Percentiles rank a stretch among this genome's conserved stretches.
Conservation (phyloP, 2,329 filamentous ascomycete genomes). For the Nemania diffusa region DNA sequence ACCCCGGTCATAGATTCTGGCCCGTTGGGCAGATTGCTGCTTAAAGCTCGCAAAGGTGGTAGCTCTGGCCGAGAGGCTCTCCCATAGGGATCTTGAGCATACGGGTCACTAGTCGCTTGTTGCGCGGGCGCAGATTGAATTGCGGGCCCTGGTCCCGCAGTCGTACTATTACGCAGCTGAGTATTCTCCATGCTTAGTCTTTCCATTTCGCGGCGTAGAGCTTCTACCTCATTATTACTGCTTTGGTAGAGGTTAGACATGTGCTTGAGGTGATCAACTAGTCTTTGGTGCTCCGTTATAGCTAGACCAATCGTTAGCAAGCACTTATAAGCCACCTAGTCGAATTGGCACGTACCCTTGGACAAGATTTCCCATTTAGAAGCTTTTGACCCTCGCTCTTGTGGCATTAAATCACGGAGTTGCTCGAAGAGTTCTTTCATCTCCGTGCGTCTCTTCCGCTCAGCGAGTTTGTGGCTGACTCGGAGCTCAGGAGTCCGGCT, state of each 20-base stretch:
- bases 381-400: constrained; percentile 83
- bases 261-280: constrained; percentile 60
- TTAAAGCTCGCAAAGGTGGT: constrained; percentile 66
- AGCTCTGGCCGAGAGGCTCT: constrained; percentile 59
- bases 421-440: constrained; percentile 91
- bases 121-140: constrained; percentile 44
- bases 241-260: constrained; percentile 59
- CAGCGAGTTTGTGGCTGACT: constrained; percentile 85
- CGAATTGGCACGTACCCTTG: constrained; percentile 70
- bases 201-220: constrained; percentile 62
- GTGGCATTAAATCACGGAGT: constrained; percentile 79
- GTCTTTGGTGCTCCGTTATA: constrained; percentile 69
- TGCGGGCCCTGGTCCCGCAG: constrained; percentile 39
- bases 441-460: constrained; percentile 83
- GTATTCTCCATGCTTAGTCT: constrained; percentile 59
- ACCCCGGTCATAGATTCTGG: constrained; percentile 74
- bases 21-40: constrained; percentile 54
- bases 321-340: background rate
- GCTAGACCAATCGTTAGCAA: constrained; percentile 54
- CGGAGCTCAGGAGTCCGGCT: constrained; percentile 84
- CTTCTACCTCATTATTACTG: constrained; percentile 57
- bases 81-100: constrained; percentile 46
- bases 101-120: constrained; percentile 47
- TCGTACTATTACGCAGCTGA: constrained; percentile 54
- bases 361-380: constrained; percentile 92